phyloP scores from a whole-genome alignment of 306 rosid genomes.

The Quercus dentata region DNA sequence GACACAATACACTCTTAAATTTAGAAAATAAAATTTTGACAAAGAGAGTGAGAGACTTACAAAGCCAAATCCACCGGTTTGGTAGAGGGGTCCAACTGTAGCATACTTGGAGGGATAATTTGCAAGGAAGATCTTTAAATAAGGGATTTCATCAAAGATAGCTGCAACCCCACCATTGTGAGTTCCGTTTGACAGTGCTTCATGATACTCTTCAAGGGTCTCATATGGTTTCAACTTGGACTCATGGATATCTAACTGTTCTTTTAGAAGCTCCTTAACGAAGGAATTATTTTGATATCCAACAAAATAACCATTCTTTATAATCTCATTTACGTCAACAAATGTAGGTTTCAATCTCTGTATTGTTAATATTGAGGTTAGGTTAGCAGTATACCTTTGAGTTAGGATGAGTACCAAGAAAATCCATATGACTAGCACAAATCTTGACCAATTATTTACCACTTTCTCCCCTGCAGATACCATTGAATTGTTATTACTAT shows the following conservation, averaged over 20 bases:
- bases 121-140: slow-evolving; percentile 25
- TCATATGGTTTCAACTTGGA: slow-evolving; percentile 12
- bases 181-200: slow-evolving; percentile 33
- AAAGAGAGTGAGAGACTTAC: slow-evolving; percentile 17
- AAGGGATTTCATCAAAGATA: slow-evolving; percentile 36
- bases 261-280: slow-evolving; percentile 8
- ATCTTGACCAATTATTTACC: slow-evolving; percentile 26
- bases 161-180: slow-evolving; percentile 43
- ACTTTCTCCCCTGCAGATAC: slow-evolving; percentile 19
- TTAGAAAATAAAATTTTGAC: no score
- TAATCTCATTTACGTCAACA: slow-evolving; percentile 20
- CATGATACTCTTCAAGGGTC: slow-evolving; percentile 13
- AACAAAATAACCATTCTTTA: slow-evolving; percentile 13
- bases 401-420: slow-evolving; percentile 39
- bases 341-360: slow-evolving; percentile 28
- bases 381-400: slow-evolving; percentile 43
- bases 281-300: slow-evolving; percentile 25
- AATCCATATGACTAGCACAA: slow-evolving; percentile 43
- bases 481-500: not conserved
- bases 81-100: slow-evolving; percentile 42
- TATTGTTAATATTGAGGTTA: slow-evolving; percentile 36
- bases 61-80: slow-evolving; percentile 38
- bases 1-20: no score
- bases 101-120: slow-evolving; percentile 25
- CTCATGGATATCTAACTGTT: slow-evolving; percentile 11